Conservation (phyloP, 164 flowering plant species). For the Sedum album region DNA sequence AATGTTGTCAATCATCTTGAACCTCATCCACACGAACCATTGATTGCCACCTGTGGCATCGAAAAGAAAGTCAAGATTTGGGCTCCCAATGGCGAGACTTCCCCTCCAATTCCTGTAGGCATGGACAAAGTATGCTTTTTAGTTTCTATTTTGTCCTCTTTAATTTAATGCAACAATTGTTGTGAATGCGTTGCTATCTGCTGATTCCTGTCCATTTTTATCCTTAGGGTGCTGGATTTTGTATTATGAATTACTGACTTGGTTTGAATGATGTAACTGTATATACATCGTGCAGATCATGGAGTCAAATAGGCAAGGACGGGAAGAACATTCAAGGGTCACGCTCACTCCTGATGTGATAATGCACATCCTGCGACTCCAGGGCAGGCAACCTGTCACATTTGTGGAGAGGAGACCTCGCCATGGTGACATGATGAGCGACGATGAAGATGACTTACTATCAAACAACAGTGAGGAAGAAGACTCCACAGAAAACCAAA, state of each 20-base stretch:
- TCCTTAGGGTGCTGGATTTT: too few relatives aligned
- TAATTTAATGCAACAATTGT: too few relatives aligned
- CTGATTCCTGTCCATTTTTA: too few relatives aligned
- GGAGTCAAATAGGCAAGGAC: slow-evolving; percentile 43
- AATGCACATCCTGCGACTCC: slow-evolving; percentile 56
- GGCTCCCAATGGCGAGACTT: slow-evolving; percentile 36
- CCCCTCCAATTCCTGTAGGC: too few relatives aligned
- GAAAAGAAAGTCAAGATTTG: slow-evolving; percentile 57
- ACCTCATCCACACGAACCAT: slow-evolving; percentile 50
- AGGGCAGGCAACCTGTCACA: too few relatives aligned
- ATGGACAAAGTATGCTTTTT: too few relatives aligned
- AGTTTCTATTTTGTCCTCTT: too few relatives aligned
- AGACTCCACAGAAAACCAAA: background rate
- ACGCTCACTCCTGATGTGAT: slow-evolving; percentile 55
- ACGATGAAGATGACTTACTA: slow-evolving; percentile 33
- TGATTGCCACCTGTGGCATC: slow-evolving; percentile 59
- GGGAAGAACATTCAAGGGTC: too few relatives aligned
- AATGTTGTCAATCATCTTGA: slow-evolving; percentile 52
- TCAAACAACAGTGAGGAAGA: background rate
- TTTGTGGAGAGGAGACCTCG: slow-evolving; percentile 42
- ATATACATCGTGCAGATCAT: slow-evolving; percentile 32
- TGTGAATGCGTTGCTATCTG: too few relatives aligned
- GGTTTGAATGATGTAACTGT: too few relatives aligned
- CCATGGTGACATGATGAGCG: slow-evolving; percentile 35
- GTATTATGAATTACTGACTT: slow-evolving; percentile 29